Percentiles rank a stretch among this genome's conserved stretches.
Conservation (phyloP, 371 early-diverging fungal genomes). For the Catenaria anguillulae region DNA sequence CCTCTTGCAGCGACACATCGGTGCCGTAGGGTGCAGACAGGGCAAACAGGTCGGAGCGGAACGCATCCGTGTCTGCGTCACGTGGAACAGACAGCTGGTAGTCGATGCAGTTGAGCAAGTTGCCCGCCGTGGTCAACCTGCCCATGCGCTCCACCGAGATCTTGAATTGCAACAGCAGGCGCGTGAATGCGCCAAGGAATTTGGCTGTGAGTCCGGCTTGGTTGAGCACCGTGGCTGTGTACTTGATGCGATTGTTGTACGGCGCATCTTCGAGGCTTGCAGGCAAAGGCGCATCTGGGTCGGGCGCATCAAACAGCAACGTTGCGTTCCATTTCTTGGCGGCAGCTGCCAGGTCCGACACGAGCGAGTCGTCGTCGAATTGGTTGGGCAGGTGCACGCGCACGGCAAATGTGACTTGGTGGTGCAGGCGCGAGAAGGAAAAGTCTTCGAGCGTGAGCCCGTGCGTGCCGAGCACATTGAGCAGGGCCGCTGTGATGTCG, state of each 20-base stretch:
- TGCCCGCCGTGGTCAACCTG: slow-evolving; percentile 26
- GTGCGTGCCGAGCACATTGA: slow-evolving; percentile 51
- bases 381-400: slow-evolving; percentile 40
- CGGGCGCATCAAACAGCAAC: slow-evolving; percentile 59
- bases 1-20: slow-evolving; percentile 73
- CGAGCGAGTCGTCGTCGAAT: slow-evolving; percentile 39
- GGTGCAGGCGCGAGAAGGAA: slow-evolving; percentile 66
- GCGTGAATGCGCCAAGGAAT: slow-evolving; percentile 59
- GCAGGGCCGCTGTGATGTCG: slow-evolving; percentile 66
- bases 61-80: slow-evolving; percentile 35
- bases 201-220: slow-evolving; percentile 52
- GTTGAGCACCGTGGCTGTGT: slow-evolving; percentile 65
- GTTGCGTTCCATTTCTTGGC: slow-evolving; percentile 69
- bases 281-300: slow-evolving; percentile 44
- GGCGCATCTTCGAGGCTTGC: slow-evolving; percentile 64
- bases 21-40: slow-evolving; percentile 49
- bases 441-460: slow-evolving; percentile 59
- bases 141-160: slow-evolving; percentile 69
- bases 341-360: slow-evolving; percentile 52
- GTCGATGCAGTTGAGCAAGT: slow-evolving; percentile 44
- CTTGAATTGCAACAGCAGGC: slow-evolving; percentile 43
- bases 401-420: slow-evolving; percentile 73
- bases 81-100: slow-evolving; percentile 58
- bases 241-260: slow-evolving; percentile 57
- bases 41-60: slow-evolving; percentile 52